phyloP scores from a whole-genome alignment of 768 basidiomycete genomes.

The Suillus tomentosus region DNA sequence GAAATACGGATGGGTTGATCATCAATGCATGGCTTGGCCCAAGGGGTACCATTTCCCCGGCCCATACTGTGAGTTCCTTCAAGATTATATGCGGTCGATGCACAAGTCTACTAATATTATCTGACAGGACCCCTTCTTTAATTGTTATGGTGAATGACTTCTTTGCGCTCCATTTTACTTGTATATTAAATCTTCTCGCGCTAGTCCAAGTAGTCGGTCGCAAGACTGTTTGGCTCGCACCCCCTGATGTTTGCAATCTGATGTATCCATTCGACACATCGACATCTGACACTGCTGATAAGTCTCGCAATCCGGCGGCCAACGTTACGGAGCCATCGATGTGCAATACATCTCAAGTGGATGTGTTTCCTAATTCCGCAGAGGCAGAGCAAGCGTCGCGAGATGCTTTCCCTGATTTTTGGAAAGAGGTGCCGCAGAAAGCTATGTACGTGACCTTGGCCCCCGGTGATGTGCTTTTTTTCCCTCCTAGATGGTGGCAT shows the following conservation, averaged over 20 bases:
- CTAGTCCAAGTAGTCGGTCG: slow-evolving; percentile 85
- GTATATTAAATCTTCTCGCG: slow-evolving; percentile 13
- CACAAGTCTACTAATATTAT: slow-evolving; percentile 11
- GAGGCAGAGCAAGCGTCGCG: slow-evolving; percentile 23
- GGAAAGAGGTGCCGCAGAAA: slow-evolving; percentile 52
- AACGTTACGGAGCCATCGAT: slow-evolving; percentile 49
- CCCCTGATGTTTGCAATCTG: slow-evolving; percentile 52
- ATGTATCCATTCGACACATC: slow-evolving; percentile 61
- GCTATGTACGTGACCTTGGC: slow-evolving; percentile 65
- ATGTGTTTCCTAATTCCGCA: slow-evolving; percentile 61
- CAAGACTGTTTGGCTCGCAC: slow-evolving; percentile 93
- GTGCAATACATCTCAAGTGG: slow-evolving; percentile 80
- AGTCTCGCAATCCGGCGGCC: slow-evolving; percentile 39
- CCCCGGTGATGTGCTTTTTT: slow-evolving; percentile 85
- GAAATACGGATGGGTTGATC: slow-evolving; percentile 63
- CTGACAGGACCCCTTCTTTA: slow-evolving; percentile 87
- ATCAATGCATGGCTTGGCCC: slow-evolving; percentile 87
- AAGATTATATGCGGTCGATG: slow-evolving; percentile 14
- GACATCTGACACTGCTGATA: slow-evolving; percentile 16
- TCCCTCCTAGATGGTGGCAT: slow-evolving; percentile 96
- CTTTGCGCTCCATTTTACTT: slow-evolving; percentile 9
- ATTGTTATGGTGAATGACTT: slow-evolving; percentile 73
- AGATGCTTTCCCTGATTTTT: slow-evolving; percentile 52
- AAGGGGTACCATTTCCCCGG: slow-evolving; percentile 76
- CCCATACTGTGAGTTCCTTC: slow-evolving; percentile 72